Percentiles rank a stretch among this genome's conserved stretches.
These are phyloP conservation scores for Fusarium udum DNA, from an alignment of 2,329 filamentous ascomycete genomes.

Conservation along the genomic window DNA sequence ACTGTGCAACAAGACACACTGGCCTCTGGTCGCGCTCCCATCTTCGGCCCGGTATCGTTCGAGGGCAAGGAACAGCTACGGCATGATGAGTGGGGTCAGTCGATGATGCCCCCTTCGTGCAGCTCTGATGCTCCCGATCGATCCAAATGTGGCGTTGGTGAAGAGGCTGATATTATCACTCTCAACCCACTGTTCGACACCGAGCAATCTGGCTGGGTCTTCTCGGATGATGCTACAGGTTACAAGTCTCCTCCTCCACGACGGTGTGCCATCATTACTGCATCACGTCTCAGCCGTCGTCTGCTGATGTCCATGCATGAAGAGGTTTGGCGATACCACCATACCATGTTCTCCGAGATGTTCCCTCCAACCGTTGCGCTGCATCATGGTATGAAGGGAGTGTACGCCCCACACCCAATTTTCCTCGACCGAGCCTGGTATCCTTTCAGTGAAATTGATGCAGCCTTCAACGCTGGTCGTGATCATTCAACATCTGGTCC, in stretches of 20 bases:
- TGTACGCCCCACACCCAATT: constrained; percentile 83
- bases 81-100: constrained; percentile 62
- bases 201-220: constrained; percentile 76
- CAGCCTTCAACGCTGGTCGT: constrained; percentile 81
- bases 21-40: constrained; percentile 58
- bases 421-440: constrained; percentile 81
- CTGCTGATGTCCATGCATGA: constrained; percentile 78
- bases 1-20: constrained; percentile 71
- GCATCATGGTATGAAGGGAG: constrained; percentile 81
- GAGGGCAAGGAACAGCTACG: constrained; percentile 57
- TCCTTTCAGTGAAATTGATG: constrained; percentile 70
- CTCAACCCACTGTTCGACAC: constrained; percentile 82
- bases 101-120: constrained; percentile 65
- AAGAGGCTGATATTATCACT: constrained; percentile 79
- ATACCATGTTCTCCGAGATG: constrained; percentile 83
- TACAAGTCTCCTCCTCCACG: constrained; percentile 73
- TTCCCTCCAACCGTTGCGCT: constrained; percentile 76
- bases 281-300: constrained; percentile 72
- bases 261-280: constrained; percentile 76
- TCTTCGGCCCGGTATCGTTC: constrained; percentile 75
- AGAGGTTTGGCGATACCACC: constrained; percentile 72
- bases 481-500: constrained; percentile 71
- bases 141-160: constrained; percentile 70
- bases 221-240: constrained; percentile 74
- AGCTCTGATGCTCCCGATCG: constrained; percentile 59